Percentiles rank a stretch among this genome's conserved stretches.
These are phyloP conservation scores for Lycium ferocissimum DNA, from an alignment of 257 asterid species.

Conservation along the genomic window DNA sequence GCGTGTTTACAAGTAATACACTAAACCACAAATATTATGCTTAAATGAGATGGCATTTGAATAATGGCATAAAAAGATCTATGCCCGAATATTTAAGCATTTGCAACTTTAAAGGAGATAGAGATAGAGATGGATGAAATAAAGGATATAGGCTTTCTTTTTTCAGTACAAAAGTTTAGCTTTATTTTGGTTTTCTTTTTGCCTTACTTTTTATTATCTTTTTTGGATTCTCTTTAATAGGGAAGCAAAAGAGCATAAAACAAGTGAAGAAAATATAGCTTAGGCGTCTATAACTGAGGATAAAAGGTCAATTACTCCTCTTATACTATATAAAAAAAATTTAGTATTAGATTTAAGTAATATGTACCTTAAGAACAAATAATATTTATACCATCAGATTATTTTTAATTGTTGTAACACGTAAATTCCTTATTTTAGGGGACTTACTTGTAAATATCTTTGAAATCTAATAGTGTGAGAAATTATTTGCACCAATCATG, in stretches of 20 bases:
- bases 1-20: neutral
- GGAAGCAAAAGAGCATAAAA: slow-evolving; percentile 42
- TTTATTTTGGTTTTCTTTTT: slow-evolving; percentile 55
- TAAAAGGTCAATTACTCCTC: neutral
- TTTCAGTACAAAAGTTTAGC: slow-evolving; percentile 49
- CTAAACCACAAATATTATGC: neutral
- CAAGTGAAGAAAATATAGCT: slow-evolving; percentile 47
- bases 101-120: slow-evolving; percentile 37
- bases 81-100: neutral
- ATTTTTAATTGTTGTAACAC: too few relatives aligned
- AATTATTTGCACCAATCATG: too few relatives aligned
- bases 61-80: neutral
- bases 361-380: too few relatives aligned
- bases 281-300: slow-evolving; percentile 48
- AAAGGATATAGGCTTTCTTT: slow-evolving; percentile 37
- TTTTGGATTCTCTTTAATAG: neutral
- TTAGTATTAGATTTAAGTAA: too few relatives aligned
- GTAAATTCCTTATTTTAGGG: too few relatives aligned
- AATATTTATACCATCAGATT: too few relatives aligned
- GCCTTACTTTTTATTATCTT: slow-evolving; percentile 24
- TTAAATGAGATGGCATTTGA: neutral
- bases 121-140: slow-evolving; percentile 15
- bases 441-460: too few relatives aligned
- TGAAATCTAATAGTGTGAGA: too few relatives aligned
- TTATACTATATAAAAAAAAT: too few relatives aligned